These are phyloP conservation scores for Aegle marmelos DNA, from an alignment of 345 rosid genomes.

Conservation along the genomic window DNA sequence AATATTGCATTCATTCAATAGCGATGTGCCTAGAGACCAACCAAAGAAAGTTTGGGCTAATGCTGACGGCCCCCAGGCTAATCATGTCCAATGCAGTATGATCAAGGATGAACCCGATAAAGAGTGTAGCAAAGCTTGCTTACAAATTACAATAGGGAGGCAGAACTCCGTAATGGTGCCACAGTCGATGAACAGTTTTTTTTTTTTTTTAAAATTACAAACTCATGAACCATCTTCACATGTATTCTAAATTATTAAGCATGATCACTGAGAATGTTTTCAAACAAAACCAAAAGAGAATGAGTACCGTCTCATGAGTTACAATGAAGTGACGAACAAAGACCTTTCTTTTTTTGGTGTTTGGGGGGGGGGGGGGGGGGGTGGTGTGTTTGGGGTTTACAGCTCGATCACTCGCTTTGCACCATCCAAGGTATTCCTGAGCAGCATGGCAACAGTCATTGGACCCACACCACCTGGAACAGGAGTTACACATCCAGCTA, in stretches of 20 bases:
- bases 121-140: background rate
- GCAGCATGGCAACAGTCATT: constrained; percentile 94
- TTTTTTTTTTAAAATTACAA: too few relatives aligned
- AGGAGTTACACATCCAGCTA: constrained; percentile 83
- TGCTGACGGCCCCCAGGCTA: too few relatives aligned
- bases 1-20: too few relatives aligned
- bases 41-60: too few relatives aligned
- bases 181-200: background rate
- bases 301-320: background rate
- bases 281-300: background rate
- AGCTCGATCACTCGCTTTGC: constrained; percentile 63
- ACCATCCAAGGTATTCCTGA: constrained; percentile 76
- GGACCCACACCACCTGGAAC: constrained; percentile 99
- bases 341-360: too few relatives aligned
- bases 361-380: too few relatives aligned
- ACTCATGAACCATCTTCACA: background rate
- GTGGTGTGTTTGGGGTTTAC: constrained; percentile 17
- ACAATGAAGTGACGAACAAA: background rate
- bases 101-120: too few relatives aligned
- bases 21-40: too few relatives aligned
- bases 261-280: background rate
- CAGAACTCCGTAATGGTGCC: background rate
- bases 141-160: background rate
- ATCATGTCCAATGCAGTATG: too few relatives aligned
- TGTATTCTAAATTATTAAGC: background rate